Evolutionary conservation across 139 green algal genomes (phyloP).

Genomic region (Chlorella sp.): DNA sequence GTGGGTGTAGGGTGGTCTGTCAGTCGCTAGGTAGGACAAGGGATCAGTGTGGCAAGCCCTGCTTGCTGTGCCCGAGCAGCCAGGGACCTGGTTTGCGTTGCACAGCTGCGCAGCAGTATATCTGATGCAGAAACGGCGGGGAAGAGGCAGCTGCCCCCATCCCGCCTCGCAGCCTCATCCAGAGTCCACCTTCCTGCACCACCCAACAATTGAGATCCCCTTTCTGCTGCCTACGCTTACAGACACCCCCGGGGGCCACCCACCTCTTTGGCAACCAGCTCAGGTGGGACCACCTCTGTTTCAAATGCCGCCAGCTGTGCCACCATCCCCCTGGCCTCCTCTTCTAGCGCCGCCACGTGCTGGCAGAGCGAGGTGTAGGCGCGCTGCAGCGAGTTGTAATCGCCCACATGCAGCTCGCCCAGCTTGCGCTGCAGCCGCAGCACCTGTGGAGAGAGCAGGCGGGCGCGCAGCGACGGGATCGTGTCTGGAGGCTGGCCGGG

Average conservation of each 20-base stretch:
- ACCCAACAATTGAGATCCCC: not conserved
- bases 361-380: conserved; percentile 22
- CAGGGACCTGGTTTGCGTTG: too few species aligned
- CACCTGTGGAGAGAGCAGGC: not conserved
- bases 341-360: conserved; percentile 13
- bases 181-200: not conserved
- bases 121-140: too few species aligned
- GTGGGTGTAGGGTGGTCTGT: not conserved
- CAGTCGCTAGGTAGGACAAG: not conserved
- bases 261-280: conserved; percentile 26
- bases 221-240: not conserved
- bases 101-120: too few species aligned
- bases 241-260: not conserved
- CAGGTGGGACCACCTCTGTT: not conserved
- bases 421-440: conserved; percentile 25
- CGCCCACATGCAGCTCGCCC: conserved; percentile 10
- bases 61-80: too few species aligned
- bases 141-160: too few species aligned
- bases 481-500: not conserved
- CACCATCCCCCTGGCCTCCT: not conserved
- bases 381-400: conserved; percentile 13
- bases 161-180: too few species aligned
- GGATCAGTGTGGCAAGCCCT: too few species aligned
- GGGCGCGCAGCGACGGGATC: too few species aligned
- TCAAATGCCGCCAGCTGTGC: not conserved